Percentiles rank a stretch among this genome's conserved stretches.
Conservation (phyloP, 495 filamentous ascomycete genomes). For the Pseudevernia furfuracea region DNA sequence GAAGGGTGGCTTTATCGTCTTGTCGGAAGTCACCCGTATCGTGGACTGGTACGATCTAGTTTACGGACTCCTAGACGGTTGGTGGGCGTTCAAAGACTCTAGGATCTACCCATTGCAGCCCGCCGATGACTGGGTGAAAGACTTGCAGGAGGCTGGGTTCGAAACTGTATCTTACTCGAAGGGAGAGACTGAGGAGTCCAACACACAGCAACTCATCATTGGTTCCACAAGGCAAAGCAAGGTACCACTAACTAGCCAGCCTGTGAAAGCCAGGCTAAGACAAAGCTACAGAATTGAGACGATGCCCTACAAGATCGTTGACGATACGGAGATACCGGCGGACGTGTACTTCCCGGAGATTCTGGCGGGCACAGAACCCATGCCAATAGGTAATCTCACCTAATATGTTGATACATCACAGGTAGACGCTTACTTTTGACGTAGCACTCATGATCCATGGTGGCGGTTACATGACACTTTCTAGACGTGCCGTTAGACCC, state of each 20-base stretch:
- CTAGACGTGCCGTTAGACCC: slow-evolving; percentile 38
- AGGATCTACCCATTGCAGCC: slow-evolving; percentile 37
- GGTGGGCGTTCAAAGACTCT: slow-evolving; percentile 47
- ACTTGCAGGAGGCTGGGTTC: slow-evolving; percentile 38
- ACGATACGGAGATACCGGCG: slow-evolving; percentile 28
- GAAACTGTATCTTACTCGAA: slow-evolving; percentile 45
- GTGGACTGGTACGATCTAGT: slow-evolving; percentile 41
- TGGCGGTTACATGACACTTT: slow-evolving; percentile 42
- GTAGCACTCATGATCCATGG: slow-evolving; percentile 46
- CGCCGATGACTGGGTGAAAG: slow-evolving; percentile 33
- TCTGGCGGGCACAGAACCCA: neutral
- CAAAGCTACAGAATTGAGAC: slow-evolving; percentile 27
- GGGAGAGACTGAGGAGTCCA: slow-evolving; percentile 30
- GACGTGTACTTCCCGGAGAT: slow-evolving; percentile 35
- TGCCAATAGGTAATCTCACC: slow-evolving; percentile 23
- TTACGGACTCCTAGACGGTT: slow-evolving; percentile 45
- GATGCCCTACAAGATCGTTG: slow-evolving; percentile 33
- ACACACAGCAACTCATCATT: slow-evolving; percentile 25
- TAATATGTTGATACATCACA: neutral
- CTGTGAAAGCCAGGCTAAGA: neutral
- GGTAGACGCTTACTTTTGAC: neutral
- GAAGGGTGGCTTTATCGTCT: slow-evolving; percentile 34
- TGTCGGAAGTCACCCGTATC: slow-evolving; percentile 37
- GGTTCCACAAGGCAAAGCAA: slow-evolving; percentile 18
- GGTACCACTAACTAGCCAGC: neutral